These are phyloP conservation scores for Leptodontidium sp. DNA, from an alignment of 2,329 filamentous ascomycete genomes.

Conservation along the genomic window DNA sequence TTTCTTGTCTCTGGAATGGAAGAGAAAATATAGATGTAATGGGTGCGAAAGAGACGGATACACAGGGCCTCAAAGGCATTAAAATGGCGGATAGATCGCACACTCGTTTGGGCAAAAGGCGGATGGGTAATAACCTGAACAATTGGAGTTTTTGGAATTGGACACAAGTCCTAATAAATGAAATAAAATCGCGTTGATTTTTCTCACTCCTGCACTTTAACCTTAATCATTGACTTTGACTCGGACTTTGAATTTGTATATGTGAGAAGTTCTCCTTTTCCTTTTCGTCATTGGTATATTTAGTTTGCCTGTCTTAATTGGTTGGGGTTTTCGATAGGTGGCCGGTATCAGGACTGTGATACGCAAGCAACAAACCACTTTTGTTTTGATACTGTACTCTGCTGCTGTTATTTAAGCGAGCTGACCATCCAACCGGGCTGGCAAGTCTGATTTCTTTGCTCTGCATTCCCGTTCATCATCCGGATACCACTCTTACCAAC, in stretches of 20 bases:
- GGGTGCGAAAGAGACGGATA: constrained; percentile 13
- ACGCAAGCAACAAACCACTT: no score
- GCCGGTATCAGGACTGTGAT: background rate
- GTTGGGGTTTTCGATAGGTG: no score
- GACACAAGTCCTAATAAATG: constrained; percentile 35
- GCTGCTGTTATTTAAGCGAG: no score
- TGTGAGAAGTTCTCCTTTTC: no score
- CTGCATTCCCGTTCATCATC: no score
- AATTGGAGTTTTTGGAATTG: constrained; percentile 28
- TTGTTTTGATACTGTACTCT: no score
- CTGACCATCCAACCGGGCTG: no score
- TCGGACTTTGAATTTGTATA: background rate
- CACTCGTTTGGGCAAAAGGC: constrained; percentile 27
- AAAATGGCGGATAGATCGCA: background rate
- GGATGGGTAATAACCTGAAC: constrained; percentile 31
- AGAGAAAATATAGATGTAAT: background rate
- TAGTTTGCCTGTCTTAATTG: background rate
- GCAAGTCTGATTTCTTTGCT: no score
- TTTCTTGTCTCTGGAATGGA: background rate
- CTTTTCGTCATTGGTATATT: no score
- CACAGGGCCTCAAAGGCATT: constrained; percentile 28
- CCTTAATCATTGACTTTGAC: background rate
- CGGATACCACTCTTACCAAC: no score
- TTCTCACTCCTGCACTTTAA: background rate
- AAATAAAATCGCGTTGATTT: constrained; percentile 27